These are phyloP conservation scores for Colletotrichum scovillei DNA, from an alignment of 2,329 filamentous ascomycete genomes.

Conservation along the genomic window DNA sequence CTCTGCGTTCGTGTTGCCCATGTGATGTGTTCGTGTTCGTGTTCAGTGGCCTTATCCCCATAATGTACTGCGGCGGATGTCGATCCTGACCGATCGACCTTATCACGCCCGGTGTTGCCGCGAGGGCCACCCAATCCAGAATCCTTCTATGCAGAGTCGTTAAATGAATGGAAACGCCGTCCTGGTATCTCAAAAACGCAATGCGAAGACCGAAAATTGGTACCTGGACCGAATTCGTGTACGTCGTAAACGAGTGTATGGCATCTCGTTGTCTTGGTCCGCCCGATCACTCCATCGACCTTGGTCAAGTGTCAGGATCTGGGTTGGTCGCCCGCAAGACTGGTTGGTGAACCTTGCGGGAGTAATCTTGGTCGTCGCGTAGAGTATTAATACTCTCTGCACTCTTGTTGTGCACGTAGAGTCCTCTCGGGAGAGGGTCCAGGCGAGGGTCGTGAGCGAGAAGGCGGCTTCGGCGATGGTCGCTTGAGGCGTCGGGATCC, in stretches of 20 bases:
- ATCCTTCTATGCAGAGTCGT: constrained; percentile 6
- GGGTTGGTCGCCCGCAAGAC: constrained; percentile 74
- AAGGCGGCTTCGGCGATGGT: constrained; percentile 57
- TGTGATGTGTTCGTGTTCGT: constrained; percentile 23
- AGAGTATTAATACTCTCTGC: constrained; percentile 73
- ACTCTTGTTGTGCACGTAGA: constrained; percentile 69
- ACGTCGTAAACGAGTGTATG: constrained; percentile 35
- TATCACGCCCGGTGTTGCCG: not conserved
- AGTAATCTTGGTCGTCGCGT: constrained; percentile 75
- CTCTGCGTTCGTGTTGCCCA: constrained; percentile 8
- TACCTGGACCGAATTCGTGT: constrained; percentile 35
- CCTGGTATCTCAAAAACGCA: constrained; percentile 40
- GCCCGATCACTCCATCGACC: not conserved
- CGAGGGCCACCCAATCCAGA: constrained; percentile 13
- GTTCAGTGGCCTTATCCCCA: not conserved
- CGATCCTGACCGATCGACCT: not conserved
- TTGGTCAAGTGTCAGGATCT: constrained; percentile 56
- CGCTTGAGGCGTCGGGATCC: constrained; percentile 26
- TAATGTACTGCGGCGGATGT: constrained; percentile 12
- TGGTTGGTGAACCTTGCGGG: constrained; percentile 66
- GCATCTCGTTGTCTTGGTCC: constrained; percentile 16
- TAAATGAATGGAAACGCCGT: constrained; percentile 37
- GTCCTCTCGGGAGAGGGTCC: constrained; percentile 68
- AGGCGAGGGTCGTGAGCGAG: constrained; percentile 72
- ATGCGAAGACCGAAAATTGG: constrained; percentile 34